Base-by-base conservation (phyloP, 2,329 filamentous ascomycete species). In the Pseudocercospora vitis region DNA sequence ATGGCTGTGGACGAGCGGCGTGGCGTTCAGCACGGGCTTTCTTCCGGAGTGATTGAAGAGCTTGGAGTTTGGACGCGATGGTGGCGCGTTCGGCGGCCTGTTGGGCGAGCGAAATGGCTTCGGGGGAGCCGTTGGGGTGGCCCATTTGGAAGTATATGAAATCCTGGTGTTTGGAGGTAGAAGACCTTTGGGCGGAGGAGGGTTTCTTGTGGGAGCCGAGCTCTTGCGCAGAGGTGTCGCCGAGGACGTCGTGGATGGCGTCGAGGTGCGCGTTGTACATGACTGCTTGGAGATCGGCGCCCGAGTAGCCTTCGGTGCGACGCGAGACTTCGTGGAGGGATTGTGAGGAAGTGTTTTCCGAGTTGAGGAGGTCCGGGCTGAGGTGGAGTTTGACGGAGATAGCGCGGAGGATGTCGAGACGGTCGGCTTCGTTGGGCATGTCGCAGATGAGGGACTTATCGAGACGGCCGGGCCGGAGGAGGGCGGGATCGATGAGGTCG, bases 201-300 rank as follows among this genome's bases (percentile, higher is more conserved):
- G 40, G 3, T 26, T 26, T 28, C 4, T 31, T 45, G 3, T 18
- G 39, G 4, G 12, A 8, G 1, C 16, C 69, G 37, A 58, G 68
- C 48, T 60, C 73, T 21, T 63, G 55, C 4, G 52, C 58, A 35
- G 61, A 56, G 21, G 58, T 60, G 64, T 71, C 59, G 24, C 83
- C 77, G 0, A 99, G 81, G 2, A 95, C 85, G 62, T 96, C 91
- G 68, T 99, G 94, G 60, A 99, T 96, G 23, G 94, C 94, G 74
- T 97, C 92, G 4, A 99, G 81, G 70, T 99, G 94, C 0, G 94
- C 91, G 63, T 99, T 99, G 65, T 95, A 96, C 37, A 97, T 85
- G 5, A 99, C 81, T 0, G 92, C 94, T 71, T 99, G 94, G 3
- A 99, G 77, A 73, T 99, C 94, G 1, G 94, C 94, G 9, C 94